Conservation (phyloP, 106 monocot species). For the Apostasia shenzhenica region DNA sequence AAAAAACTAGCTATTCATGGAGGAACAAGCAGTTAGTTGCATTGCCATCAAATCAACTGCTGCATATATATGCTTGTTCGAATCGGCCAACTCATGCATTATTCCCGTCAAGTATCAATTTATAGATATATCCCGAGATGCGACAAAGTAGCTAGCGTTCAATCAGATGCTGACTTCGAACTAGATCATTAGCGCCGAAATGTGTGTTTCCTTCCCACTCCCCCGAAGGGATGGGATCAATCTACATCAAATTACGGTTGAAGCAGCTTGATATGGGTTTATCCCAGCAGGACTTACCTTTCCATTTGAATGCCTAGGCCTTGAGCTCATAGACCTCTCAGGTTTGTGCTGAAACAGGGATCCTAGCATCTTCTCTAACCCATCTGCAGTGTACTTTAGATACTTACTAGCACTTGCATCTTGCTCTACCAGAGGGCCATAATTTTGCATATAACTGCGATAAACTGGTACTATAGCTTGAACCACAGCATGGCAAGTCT, state of each 20-base stretch:
- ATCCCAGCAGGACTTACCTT: too few species aligned
- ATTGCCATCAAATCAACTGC: too few species aligned
- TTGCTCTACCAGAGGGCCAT: slow-evolving; percentile 67
- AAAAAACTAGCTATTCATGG: too few species aligned
- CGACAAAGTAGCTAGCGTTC: too few species aligned
- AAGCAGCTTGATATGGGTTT: slow-evolving; percentile 9
- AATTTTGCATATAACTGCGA: slow-evolving; percentile 67
- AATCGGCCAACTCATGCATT: too few species aligned
- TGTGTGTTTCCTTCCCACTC: neutral
- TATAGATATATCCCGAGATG: too few species aligned
- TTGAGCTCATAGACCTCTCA: slow-evolving; percentile 45
- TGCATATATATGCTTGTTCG: too few species aligned
- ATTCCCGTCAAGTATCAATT: too few species aligned
- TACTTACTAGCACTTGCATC: slow-evolving; percentile 58
- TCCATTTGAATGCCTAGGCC: slow-evolving; percentile 34
- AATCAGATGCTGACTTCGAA: too few species aligned
- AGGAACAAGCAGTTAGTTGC: too few species aligned
- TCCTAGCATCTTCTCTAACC: slow-evolving; percentile 66
- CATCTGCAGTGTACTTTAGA: slow-evolving; percentile 55
- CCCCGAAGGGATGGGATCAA: too few species aligned
- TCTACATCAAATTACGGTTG: slow-evolving; percentile 32
- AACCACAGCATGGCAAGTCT: slow-evolving; percentile 33
- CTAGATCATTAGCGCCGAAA: neutral
- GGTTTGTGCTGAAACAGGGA: slow-evolving; percentile 64
- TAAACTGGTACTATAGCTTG: slow-evolving; percentile 51